Percentiles rank a stretch among this genome's conserved stretches.
Conservation (phyloP, 2,329 filamentous ascomycete genomes). For the Fusarium neocosmosporiellum region DNA sequence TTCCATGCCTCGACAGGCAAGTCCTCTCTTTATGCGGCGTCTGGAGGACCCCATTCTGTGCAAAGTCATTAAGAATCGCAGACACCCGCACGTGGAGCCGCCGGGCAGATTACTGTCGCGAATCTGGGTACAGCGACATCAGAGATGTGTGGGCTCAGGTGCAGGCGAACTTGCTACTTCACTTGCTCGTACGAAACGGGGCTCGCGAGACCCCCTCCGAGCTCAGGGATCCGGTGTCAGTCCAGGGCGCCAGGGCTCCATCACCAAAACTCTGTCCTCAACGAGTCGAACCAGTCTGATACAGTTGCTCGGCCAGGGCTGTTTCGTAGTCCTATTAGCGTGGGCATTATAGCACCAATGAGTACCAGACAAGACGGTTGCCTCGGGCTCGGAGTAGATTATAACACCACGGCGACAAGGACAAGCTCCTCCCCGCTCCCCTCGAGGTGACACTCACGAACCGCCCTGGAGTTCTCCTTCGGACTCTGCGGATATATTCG, state of each 20-base stretch:
- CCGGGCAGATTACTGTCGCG: not conserved
- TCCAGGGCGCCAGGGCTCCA: not conserved
- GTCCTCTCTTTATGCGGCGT: not conserved
- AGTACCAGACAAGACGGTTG: not conserved
- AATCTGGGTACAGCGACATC: not conserved
- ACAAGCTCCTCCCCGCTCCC: conserved; percentile 6
- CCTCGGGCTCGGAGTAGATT: not conserved
- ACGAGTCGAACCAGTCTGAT: not conserved
- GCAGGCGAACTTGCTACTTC: not conserved
- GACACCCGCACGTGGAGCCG: not conserved
- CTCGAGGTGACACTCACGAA: conserved; percentile 4
- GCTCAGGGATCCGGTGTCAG: not conserved
- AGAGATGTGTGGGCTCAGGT: not conserved
- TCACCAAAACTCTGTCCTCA: not conserved
- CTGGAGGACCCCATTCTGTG: not conserved
- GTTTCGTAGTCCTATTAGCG: not conserved
- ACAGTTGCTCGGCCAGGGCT: not conserved
- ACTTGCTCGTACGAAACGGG: conserved; percentile 8
- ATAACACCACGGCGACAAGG: conserved; percentile 5
- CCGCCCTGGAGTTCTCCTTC: not conserved
- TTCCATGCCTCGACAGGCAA: not conserved
- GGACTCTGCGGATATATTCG: not conserved
- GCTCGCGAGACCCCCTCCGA: not conserved
- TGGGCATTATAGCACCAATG: not conserved
- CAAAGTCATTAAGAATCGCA: not conserved